phyloP scores from a whole-genome alignment of 148 eudicot species.

The Pharnaceum exiguum region DNA sequence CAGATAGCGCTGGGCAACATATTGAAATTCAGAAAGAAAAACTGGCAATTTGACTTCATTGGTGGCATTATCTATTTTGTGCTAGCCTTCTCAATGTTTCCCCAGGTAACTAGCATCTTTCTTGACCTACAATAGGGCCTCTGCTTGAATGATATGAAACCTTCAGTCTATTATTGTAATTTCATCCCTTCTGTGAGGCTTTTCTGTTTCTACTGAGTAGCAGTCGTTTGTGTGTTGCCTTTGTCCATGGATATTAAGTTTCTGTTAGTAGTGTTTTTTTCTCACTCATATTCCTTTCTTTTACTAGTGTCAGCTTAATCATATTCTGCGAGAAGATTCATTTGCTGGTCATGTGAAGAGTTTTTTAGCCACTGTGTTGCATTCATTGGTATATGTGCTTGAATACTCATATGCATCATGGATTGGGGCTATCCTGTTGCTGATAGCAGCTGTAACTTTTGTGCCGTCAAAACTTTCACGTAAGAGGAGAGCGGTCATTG shows the following conservation, averaged over 20 bases:
- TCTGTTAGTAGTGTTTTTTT: too few species aligned
- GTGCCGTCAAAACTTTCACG: conserved; percentile 86
- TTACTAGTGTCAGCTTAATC: conserved; percentile 81
- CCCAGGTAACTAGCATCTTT: conserved; percentile 54
- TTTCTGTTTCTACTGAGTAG: too few species aligned
- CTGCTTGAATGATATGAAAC: too few species aligned
- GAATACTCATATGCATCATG: conserved; percentile 77
- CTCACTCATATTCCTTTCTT: conserved; percentile 18
- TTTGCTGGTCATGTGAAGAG: conserved; percentile 83
- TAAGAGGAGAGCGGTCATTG: conserved; percentile 67
- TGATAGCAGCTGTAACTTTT: conserved; percentile 65
- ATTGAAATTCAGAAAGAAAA: conserved; percentile 94
- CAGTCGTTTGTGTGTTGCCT: too few species aligned
- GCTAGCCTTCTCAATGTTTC: conserved; percentile 93
- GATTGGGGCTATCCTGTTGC: conserved; percentile 56
- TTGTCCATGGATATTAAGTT: too few species aligned
- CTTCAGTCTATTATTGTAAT: neutral
- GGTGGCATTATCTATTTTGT: conserved; percentile 95
- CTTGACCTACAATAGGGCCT: too few species aligned
- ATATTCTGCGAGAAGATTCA: conserved; percentile 72
- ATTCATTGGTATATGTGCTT: conserved; percentile 59
- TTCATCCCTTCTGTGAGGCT: neutral
- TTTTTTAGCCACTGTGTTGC: conserved; percentile 78
- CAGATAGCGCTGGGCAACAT: conserved; percentile 99
- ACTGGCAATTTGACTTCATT: conserved; percentile 97